phyloP scores from a whole-genome alignment of 139 green algal genomes.

The Medakamo hakoo region DNA sequence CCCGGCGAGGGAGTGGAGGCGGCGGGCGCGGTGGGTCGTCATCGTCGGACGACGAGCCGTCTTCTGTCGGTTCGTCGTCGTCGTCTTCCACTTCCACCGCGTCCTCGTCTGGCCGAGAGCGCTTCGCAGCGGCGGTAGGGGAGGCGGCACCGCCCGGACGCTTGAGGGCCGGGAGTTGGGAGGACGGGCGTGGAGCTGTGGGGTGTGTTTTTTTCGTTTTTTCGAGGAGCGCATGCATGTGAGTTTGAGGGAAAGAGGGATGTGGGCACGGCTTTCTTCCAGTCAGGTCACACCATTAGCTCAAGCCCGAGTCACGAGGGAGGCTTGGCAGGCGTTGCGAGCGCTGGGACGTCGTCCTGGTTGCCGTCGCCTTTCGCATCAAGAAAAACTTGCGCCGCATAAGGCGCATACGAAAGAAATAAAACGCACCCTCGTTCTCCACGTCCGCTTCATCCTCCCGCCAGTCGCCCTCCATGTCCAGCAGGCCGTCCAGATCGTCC shows the following conservation, averaged over 20 bases:
- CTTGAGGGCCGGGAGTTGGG: too few species aligned
- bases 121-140: too few species aligned
- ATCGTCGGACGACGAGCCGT: background rate
- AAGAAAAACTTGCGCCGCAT: too few species aligned
- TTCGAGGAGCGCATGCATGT: background rate
- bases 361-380: too few species aligned
- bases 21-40: background rate
- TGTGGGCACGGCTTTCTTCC: background rate
- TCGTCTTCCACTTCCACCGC: background rate
- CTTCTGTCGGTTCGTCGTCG: background rate
- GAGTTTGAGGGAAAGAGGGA: background rate
- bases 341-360: too few species aligned
- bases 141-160: too few species aligned
- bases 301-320: too few species aligned
- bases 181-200: background rate
- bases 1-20: background rate
- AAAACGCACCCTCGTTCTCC: background rate
- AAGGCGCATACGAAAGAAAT: too few species aligned
- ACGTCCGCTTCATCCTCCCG: background rate
- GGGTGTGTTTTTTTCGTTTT: background rate
- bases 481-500: constrained; percentile 18
- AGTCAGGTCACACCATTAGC: too few species aligned
- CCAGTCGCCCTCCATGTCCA: constrained; percentile 9
- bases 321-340: too few species aligned
- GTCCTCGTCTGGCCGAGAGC: background rate